Conservation (phyloP, 176 grass and related monocot species). For the maize (Zea mays) region Zm-B73-REFERENCE-NAM-5.0 NC_050096.1:27591001-27591500, state of each 20-base stretch:
- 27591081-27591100: background rate
- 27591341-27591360: background rate
- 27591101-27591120: background rate
- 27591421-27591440: background rate
- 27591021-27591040: too few species aligned
- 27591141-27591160: slow-evolving; percentile 29
- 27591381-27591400: slow-evolving; percentile 18
- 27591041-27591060: background rate
- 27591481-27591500: slow-evolving; percentile 1
- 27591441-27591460: background rate
- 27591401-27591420: slow-evolving; percentile 18
- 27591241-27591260: slow-evolving; percentile 6
- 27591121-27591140: background rate
- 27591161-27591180: slow-evolving; percentile 8
- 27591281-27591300: background rate
- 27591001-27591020: too few species aligned
- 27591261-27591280: background rate
- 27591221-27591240: background rate
- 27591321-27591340: background rate
- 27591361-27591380: background rate
- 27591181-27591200: background rate
- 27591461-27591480: background rate
- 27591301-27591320: background rate
- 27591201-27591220: slow-evolving; percentile 2
- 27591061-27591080: slow-evolving; percentile 15